Evolutionary conservation across 2,329 filamentous ascomycete genomes (phyloP), one percentile per base, ranked within the genome.

Genomic region (Penicillium sp.): DNA sequence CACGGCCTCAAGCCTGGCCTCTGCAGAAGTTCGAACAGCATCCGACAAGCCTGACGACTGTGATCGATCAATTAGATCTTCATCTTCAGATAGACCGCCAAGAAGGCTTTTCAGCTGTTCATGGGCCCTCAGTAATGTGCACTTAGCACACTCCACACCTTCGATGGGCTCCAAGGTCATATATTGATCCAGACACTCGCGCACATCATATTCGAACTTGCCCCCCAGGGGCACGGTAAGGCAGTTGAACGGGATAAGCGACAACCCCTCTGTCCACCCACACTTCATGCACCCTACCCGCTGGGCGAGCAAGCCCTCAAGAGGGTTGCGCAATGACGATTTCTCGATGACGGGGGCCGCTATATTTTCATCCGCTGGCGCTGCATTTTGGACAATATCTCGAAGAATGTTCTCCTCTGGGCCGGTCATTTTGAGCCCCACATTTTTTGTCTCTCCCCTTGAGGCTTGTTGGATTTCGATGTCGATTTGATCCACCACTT

Each of bases 171-270:
- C 94, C 8, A 96, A 79, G 11, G 85, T 82, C 25, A 90, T 94
- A 67, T 92, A 96, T 20, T 90, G 85, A 66, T 95, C 87, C 18
- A 99, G 74, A 49, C 90, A 87, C 53, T 94, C 86, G 51, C 85
- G 84, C 0, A 97, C 74, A 54, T 90, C 82, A 64, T 92, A 89
- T 16, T 80, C 76, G 57, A 78, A 80, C 43, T 80, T 79, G 5
- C 79, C 74, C 1, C 88, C 89, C 1, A 97, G 82, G 31, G 87
- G 90, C 0, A 97, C 82, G 0, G 92, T 96, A 42, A 97, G 76
- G 65, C 91, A 96, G 66, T 94, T 96, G 78, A 97, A 97, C 0
- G 91, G 90, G 18, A 90, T 95, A 74, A 97, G 83, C 1, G 89
- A 91, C 13, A 96, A 79, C 1, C 92, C 92, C 63, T 96, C 91